These are phyloP conservation scores for Botrytis paeoniae DNA, from an alignment of 2,329 filamentous ascomycete genomes.

Conservation along the genomic window DNA sequence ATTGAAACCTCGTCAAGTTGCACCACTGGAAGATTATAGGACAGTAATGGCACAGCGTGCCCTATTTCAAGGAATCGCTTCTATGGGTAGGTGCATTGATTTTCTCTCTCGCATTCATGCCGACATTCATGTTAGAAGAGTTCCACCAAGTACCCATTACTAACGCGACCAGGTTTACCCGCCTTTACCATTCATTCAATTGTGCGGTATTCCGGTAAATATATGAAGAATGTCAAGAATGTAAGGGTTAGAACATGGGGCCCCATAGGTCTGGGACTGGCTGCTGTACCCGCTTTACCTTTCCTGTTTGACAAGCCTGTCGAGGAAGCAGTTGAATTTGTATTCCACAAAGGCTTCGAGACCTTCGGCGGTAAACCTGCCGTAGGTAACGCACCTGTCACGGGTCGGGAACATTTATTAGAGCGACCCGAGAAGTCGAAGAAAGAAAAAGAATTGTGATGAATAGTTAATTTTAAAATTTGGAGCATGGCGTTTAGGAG, in stretches of 20 bases:
- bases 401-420: constrained; percentile 51
- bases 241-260: constrained; percentile 74
- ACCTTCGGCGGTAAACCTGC: constrained; percentile 61
- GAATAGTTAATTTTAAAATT: constrained; percentile 8
- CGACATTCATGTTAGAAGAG: background rate
- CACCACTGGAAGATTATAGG: constrained; percentile 83
- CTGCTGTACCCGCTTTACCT: constrained; percentile 79
- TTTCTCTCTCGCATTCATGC: constrained; percentile 47
- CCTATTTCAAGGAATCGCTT: constrained; percentile 85
- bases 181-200: constrained; percentile 53
- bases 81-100: constrained; percentile 76
- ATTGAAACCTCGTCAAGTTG: constrained; percentile 46
- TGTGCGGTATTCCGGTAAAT: constrained; percentile 81
- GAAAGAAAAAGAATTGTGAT: constrained; percentile 29
- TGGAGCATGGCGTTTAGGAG: constrained; percentile 20
- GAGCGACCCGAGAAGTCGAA: constrained; percentile 26
- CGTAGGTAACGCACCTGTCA: constrained; percentile 54
- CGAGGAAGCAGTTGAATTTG: constrained; percentile 85
- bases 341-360: constrained; percentile 80
- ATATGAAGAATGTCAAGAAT: constrained; percentile 82
- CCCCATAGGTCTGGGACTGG: constrained; percentile 79
- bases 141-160: background rate
- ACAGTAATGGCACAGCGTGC: constrained; percentile 88
- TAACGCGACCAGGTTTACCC: constrained; percentile 22
- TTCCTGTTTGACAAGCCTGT: constrained; percentile 88